phyloP scores from a whole-genome alignment of 108 stramenopile species.

The Nitzschia palea region DNA sequence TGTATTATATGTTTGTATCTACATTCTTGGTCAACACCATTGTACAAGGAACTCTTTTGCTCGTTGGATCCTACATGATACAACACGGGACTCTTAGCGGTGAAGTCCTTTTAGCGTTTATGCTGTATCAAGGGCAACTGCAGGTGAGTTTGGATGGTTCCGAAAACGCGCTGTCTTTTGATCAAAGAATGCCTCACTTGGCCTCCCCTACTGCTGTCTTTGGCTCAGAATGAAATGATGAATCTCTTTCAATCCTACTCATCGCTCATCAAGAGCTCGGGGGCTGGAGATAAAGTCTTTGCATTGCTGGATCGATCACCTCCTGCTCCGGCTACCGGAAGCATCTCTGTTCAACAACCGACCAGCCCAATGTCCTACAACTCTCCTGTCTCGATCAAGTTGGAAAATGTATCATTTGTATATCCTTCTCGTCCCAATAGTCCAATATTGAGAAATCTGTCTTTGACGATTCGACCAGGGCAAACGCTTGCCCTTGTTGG shows the following conservation, averaged over 20 bases:
- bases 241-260: constrained; percentile 90
- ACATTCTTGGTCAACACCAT: constrained; percentile 90
- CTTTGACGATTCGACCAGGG: constrained; percentile 74
- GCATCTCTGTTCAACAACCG: constrained; percentile 27
- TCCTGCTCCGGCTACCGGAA: constrained; percentile 73
- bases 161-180: too few relatives aligned
- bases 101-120: constrained; percentile 91
- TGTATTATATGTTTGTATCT: constrained; percentile 88
- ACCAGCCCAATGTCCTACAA: neutral
- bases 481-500: constrained; percentile 93
- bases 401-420: constrained; percentile 80
- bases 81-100: constrained; percentile 51
- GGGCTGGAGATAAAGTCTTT: constrained; percentile 94
- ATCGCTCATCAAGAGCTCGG: constrained; percentile 88
- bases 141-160: too few relatives aligned
- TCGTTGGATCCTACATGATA: constrained; percentile 70
- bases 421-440: constrained; percentile 90
- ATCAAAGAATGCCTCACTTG: too few relatives aligned
- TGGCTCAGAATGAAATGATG: constrained; percentile 81
- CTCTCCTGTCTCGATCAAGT: constrained; percentile 10
- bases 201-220: too few relatives aligned
- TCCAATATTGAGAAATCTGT: constrained; percentile 63
- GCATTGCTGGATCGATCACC: constrained; percentile 72
- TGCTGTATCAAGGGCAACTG: constrained; percentile 93
- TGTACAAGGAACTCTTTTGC: constrained; percentile 78